phyloP scores from a whole-genome alignment of 805 yeast genomes.

The Ogataea allantospora region DNA sequence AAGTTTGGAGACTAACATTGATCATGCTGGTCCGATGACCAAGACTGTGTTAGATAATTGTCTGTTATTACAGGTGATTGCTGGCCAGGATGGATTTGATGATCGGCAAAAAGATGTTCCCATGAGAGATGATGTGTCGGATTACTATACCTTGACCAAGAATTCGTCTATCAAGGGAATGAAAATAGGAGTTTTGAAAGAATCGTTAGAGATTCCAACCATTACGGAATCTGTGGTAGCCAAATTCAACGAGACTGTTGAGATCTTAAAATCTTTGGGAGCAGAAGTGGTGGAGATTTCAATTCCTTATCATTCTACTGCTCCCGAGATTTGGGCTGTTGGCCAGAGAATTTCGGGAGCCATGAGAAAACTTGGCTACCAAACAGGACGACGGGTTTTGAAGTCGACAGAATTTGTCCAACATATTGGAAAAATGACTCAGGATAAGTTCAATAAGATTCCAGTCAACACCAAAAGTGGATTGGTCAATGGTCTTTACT shows the following conservation, averaged over 20 bases:
- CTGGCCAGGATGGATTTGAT: conserved; percentile 38
- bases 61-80: conserved; percentile 32
- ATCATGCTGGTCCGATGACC: conserved; percentile 42
- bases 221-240: conserved; percentile 31
- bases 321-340: conserved; percentile 39
- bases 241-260: conserved; percentile 30
- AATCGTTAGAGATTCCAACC: conserved; percentile 35
- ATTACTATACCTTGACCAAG: conserved; percentile 19
- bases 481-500: conserved; percentile 33
- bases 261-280: conserved; percentile 32
- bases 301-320: conserved; percentile 36
- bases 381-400: conserved; percentile 26
- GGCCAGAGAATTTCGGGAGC: conserved; percentile 30
- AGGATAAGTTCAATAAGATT: conserved; percentile 20
- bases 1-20: conserved; percentile 34
- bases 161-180: conserved; percentile 27
- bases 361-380: conserved; percentile 16
- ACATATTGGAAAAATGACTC: conserved; percentile 20
- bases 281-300: conserved; percentile 36
- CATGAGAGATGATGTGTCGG: conserved; percentile 20
- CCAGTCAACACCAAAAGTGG: conserved; percentile 25
- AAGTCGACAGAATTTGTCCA: conserved; percentile 20
- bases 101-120: conserved; percentile 28
- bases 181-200: conserved; percentile 36
- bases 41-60: conserved; percentile 36